Percentiles rank a stretch among this genome's conserved stretches.
Conservation (phyloP, 164 flowering plant genomes). For the Macadamia integrifolia region DNA sequence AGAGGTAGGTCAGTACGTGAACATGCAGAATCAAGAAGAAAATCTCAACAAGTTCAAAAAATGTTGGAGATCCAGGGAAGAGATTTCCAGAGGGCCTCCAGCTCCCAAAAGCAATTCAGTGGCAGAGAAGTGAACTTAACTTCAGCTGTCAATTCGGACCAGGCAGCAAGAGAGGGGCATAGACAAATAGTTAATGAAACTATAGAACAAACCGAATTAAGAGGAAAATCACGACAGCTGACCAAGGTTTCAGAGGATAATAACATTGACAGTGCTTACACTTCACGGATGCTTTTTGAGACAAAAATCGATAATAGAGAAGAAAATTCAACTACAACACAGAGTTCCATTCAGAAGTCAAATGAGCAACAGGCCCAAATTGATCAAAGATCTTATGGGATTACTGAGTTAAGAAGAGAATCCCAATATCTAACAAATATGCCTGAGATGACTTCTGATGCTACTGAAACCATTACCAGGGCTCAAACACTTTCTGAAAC, state of each 20-base stretch:
- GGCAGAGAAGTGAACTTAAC: conserved; percentile 23
- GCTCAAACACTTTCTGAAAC: conserved; percentile 20
- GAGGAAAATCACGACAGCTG: conserved; percentile 22
- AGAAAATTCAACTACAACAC: conserved; percentile 17
- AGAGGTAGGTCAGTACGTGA: conserved; percentile 9
- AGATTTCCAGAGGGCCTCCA: conserved; percentile 17
- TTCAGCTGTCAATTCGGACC: conserved; percentile 12
- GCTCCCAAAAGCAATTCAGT: conserved; percentile 21
- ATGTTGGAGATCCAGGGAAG: conserved; percentile 8
- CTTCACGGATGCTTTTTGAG: conserved; percentile 26
- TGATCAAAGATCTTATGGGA: conserved; percentile 14
- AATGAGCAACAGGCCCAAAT: conserved; percentile 21
- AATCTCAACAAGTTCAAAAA: conserved; percentile 18
- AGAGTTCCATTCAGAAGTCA: conserved; percentile 21
- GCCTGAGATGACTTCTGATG: conserved; percentile 20
- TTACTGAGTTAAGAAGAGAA: conserved; percentile 18
- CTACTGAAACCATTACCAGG: conserved; percentile 4
- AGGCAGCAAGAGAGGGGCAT: conserved; percentile 21
- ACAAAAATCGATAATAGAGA: conserved; percentile 28
- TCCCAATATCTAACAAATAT: conserved; percentile 21
- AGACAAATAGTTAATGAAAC: conserved; percentile 1
- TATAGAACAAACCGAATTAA: conserved; percentile 14
- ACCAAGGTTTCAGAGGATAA: conserved; percentile 17
- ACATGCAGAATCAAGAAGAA: conserved; percentile 21
- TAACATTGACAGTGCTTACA: conserved; percentile 21